Percentiles rank a stretch among this genome's conserved stretches.
Evolutionary conservation across 2,329 filamentous ascomycete genomes (phyloP).

Genomic region (Talaromyces albobiverticillius): DNA sequence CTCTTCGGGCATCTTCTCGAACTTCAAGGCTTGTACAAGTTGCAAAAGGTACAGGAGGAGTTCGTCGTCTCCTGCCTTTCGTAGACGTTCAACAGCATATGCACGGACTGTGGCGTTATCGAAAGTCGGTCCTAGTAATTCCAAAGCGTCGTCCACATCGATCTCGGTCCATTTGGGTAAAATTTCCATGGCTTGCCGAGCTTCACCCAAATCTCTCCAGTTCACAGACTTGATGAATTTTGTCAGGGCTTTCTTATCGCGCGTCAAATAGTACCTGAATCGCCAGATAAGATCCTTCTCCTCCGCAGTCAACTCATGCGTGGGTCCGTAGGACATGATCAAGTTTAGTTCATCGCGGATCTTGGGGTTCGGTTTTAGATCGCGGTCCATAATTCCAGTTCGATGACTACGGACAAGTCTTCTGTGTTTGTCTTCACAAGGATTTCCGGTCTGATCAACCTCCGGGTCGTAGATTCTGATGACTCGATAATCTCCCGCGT

Average conservation of each 20-base stretch:
- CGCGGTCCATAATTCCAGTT: constrained; percentile 90
- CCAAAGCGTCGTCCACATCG: constrained; percentile 92
- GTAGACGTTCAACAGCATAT: constrained; percentile 87
- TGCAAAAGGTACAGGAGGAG: constrained; percentile 87
- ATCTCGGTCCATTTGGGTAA: constrained; percentile 94
- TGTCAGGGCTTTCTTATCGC: constrained; percentile 87
- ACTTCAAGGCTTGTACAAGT: constrained; percentile 92
- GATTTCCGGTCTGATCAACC: constrained; percentile 83
- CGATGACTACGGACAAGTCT: constrained; percentile 87
- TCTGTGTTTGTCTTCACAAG: constrained; percentile 91
- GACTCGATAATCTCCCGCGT: constrained; percentile 55
- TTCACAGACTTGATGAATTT: constrained; percentile 98
- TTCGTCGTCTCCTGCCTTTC: constrained; percentile 90
- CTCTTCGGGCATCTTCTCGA: constrained; percentile 70
- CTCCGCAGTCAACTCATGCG: constrained; percentile 79
- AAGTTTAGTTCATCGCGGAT: constrained; percentile 89
- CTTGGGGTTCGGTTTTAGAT: constrained; percentile 93
- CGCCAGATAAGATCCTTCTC: constrained; percentile 98
- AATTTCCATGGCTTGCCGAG: constrained; percentile 83
- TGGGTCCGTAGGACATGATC: constrained; percentile 89
- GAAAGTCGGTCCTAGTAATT: constrained; percentile 88
- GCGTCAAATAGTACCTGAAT: constrained; percentile 88
- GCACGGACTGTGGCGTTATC: constrained; percentile 84
- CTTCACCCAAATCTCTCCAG: constrained; percentile 82
- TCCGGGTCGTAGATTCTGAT: constrained; percentile 93